phyloP scores from a whole-genome alignment of 179 eudicot genomes.

The Camellia oleifera region DNA sequence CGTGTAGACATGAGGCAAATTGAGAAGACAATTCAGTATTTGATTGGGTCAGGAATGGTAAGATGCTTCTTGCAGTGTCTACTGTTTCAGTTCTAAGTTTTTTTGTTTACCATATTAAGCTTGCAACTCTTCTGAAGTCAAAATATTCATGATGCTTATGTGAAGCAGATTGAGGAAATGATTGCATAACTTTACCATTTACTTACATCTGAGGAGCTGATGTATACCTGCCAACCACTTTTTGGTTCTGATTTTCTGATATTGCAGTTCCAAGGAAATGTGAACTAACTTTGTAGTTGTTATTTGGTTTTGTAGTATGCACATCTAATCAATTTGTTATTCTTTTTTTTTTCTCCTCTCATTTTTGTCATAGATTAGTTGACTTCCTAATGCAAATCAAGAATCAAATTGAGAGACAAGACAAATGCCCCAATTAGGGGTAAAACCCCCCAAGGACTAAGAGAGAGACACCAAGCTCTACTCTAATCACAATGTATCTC shows the following conservation, averaged over 20 bases:
- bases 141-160: not conserved
- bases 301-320: not conserved
- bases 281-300: not conserved
- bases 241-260: not conserved
- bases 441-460: no score
- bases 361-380: not conserved
- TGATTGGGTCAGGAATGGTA: slow-evolving; percentile 70
- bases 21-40: slow-evolving; percentile 66
- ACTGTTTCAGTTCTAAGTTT: not conserved
- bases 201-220: not conserved
- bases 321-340: not conserved
- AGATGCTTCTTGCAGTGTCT: slow-evolving; percentile 10
- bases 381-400: no score
- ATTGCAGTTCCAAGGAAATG: not conserved
- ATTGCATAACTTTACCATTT: not conserved
- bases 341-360: not conserved
- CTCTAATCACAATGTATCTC: not conserved
- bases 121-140: not conserved
- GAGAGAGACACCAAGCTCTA: no score
- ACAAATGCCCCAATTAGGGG: no score
- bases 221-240: not conserved
- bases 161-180: not conserved
- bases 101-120: no score
- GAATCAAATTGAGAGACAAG: no score
- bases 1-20: slow-evolving; percentile 65